Evolutionary conservation across 148 eudicot species (phyloP).

Genomic region (Diospyros kaki): DNA sequence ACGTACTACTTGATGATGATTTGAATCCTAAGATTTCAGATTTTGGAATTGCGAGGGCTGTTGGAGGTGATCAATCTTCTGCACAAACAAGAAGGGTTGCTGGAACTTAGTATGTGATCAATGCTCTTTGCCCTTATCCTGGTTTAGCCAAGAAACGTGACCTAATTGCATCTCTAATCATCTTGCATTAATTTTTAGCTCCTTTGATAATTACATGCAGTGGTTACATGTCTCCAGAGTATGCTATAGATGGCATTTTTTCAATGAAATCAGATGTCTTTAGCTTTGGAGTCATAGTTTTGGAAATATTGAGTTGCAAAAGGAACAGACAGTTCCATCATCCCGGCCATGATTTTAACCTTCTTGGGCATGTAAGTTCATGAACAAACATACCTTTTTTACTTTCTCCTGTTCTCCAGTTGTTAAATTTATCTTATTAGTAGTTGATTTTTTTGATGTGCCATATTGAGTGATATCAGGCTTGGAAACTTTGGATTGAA

Average conservation of each 20-base stretch:
- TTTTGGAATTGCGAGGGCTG: neutral
- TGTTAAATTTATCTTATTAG: neutral
- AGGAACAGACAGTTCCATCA: neutral
- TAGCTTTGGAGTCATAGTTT: constrained; percentile 13
- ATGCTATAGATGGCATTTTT: constrained; percentile 25
- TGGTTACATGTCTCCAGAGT: constrained; percentile 25
- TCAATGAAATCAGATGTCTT: constrained; percentile 16
- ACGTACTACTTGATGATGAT: constrained; percentile 7
- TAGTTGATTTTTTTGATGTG: too few species aligned
- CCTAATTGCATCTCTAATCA: neutral
- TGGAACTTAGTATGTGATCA: constrained; percentile 2
- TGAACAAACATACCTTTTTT: constrained; percentile 6
- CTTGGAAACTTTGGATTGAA: constrained; percentile 18
- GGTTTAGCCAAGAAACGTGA: neutral
- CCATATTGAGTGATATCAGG: constrained; percentile 16
- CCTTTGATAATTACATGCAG: constrained; percentile 12
- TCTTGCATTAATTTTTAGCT: neutral
- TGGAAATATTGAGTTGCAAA: neutral
- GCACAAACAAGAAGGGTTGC: constrained; percentile 2
- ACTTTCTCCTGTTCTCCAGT: too few species aligned
- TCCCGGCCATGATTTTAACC: constrained; percentile 6
- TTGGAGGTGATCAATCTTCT: neutral
- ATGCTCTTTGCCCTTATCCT: neutral
- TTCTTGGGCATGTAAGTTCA: constrained; percentile 13
- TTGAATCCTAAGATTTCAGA: constrained; percentile 15